Base-by-base conservation (phyloP, 441 rosid genomes). In the Aquilaria agallochum region DNA sequence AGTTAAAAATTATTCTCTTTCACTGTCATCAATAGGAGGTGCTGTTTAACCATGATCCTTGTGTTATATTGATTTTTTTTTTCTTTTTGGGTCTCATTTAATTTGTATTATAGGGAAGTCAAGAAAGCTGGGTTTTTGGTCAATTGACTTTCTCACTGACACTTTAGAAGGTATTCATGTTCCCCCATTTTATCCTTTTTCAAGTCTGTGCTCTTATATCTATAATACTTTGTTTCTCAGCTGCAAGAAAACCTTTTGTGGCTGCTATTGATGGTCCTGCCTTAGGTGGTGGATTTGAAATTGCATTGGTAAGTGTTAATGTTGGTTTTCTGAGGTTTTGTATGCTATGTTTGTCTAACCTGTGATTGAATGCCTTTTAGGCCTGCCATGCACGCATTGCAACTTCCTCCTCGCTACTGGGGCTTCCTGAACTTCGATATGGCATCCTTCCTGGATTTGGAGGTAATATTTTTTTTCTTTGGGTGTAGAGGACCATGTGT, bases 231-330 rank as follows among this genome's bases (percentile, higher is more conserved):
- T 33, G 49, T 61, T 51, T 61, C 50, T 34, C 52, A 61, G 56
- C 65, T 51, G 56, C 65, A 33, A 61, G 56, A 52, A 50, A 61
- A 51, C 65, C 56, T 50, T 51, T 51, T 3, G 49, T 61, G 52
- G 65, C 56, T 61, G 65, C 65, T 36, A 61, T 61, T 33, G 65
- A 51, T 51, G 65, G 65, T 49, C 56, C 20, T 20, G 50, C 65
- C 40, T 51, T 61, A 61, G 56, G 56, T 20, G 65, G 56, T 61
- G 49, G 65, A 50, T 11, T 51, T 51, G 13, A 27, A 61, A 51
- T 51, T 14, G 48, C 11, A 61, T 61, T 11, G 47, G 40, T 36
- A 11, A 14, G 12, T 20, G 27, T 20, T 20, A 20, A 20, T 20
- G 27, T 27, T 61, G 10, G 50, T 8, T 34, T 50, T 15, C 2